Base-by-base conservation (phyloP, 257 asterid species). In the Nicotiana knightiana region DNA sequence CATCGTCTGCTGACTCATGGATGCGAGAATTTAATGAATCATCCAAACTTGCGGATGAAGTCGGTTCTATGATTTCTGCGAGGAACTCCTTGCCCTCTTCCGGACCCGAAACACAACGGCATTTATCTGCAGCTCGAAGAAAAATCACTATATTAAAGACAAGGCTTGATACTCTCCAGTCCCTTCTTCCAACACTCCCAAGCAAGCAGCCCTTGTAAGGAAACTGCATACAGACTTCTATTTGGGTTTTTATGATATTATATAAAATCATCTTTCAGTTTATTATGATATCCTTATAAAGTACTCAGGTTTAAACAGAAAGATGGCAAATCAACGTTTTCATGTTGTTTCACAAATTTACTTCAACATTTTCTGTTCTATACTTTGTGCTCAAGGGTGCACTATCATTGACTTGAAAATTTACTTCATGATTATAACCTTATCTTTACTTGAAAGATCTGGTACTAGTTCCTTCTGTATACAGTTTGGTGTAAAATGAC, bases 1-100 rank as follows among this genome's bases (percentile, higher is more conserved):
- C 85, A 54, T 83, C 83, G 17, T 83, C 82, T 66, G 33, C 82
- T 15, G 85, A 83, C 79, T 63, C 85, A 83, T 83, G 85, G 85
- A 66, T 63, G 82, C 39, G 78, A 55, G 82, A 83, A 77, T 77
- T 76, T 26, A 83, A 66, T 17, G 85, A 83, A 63, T 83, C 85
- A 64, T 62, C 82, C 37, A 83, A 83, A 43, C 85, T 83, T 83
- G 79, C 82, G 10, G 85, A 83, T 64, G 85, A 83, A 54, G 63
- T 83, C 33, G 33, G 51, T 21, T 58, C 35, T 64, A 82, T 76
- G 85, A 76, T 82, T 75, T 75, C 82, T 67, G 62, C 58, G 3
- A 83, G 53, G 67, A 73, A 61, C 16, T 73, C 81, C 26, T 82
- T 82, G 57, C 82, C 73, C 30, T 43, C 85, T 83, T 37, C 83